A percentile compares a stretch with the other conserved stretches of the same genome.
Evolutionary conservation across 2,329 filamentous ascomycete genomes (phyloP).

Genomic region (Diplocarpon mali): DNA sequence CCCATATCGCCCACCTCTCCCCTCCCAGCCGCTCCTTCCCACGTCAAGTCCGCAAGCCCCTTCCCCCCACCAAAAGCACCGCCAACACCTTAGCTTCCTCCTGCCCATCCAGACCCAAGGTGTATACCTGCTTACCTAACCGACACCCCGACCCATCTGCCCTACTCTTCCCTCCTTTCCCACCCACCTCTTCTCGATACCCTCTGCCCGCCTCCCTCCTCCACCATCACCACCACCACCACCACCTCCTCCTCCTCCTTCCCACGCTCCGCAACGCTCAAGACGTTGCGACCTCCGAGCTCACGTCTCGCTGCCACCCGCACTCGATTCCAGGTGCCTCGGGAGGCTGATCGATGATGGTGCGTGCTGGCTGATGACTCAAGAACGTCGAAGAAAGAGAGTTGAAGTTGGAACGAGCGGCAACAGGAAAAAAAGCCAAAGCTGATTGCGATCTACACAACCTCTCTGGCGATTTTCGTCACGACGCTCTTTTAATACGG

Average conservation of each 20-base stretch:
- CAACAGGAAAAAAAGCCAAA: no score
- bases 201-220: neutral
- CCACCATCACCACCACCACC: neutral
- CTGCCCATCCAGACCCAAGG: no score
- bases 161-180: neutral
- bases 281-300: neutral
- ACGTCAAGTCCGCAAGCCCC: neutral
- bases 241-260: neutral
- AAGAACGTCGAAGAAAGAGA: conserved; percentile 11
- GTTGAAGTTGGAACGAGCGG: conserved; percentile 4
- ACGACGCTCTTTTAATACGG: conserved; percentile 28
- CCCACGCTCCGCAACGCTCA: neutral
- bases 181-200: neutral
- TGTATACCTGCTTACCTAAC: no score
- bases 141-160: neutral
- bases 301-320: neutral
- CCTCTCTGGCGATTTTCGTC: conserved; percentile 26
- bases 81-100: neutral
- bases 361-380: conserved; percentile 21
- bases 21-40: neutral
- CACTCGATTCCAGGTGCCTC: conserved; percentile 16
- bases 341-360: conserved; percentile 26
- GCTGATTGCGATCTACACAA: conserved; percentile 16
- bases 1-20: no score
- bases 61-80: neutral